Conservation (phyloP, 2,329 filamentous ascomycete genomes). For the Elsinoe necatrix region DNA sequence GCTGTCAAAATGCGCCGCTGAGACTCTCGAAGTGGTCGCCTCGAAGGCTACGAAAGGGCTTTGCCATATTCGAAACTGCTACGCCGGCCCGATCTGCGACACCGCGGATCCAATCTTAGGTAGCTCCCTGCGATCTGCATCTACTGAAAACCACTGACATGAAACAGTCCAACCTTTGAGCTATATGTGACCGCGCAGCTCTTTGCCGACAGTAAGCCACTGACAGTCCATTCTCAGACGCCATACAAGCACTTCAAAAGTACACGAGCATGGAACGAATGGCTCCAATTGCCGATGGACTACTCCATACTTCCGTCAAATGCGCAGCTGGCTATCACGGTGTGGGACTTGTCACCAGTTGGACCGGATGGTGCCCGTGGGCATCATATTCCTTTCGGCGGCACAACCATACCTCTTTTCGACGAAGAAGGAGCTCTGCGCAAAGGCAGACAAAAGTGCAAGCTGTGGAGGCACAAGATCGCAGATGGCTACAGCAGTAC, state of each 20-base stretch:
- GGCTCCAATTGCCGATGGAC: slow-evolving; percentile 78
- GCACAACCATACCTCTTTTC: slow-evolving; percentile 86
- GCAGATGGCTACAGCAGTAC: slow-evolving; percentile 80
- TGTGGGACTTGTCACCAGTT: slow-evolving; percentile 87
- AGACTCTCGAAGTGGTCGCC: slow-evolving; percentile 50
- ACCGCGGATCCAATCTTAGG: slow-evolving; percentile 80
- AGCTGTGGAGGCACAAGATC: slow-evolving; percentile 68
- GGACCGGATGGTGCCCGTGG: slow-evolving; percentile 60
- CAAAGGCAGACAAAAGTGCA: slow-evolving; percentile 87
- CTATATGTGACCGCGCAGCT: slow-evolving; percentile 88
- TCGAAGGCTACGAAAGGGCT: slow-evolving; percentile 70
- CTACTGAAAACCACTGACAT: slow-evolving; percentile 14
- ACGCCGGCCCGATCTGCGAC: slow-evolving; percentile 67
- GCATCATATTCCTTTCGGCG: slow-evolving; percentile 84
- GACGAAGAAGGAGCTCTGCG: slow-evolving; percentile 84
- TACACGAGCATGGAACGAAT: slow-evolving; percentile 79
- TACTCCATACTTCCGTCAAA: slow-evolving; percentile 76
- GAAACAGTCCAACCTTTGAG: slow-evolving; percentile 64
- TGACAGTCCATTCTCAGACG: slow-evolving; percentile 87
- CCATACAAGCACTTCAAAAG: slow-evolving; percentile 84
- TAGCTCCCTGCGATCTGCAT: slow-evolving; percentile 27
- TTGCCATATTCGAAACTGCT: slow-evolving; percentile 71
- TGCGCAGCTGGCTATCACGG: slow-evolving; percentile 78
- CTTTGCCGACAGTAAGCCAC: slow-evolving; percentile 90
- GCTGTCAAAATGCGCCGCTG: slow-evolving; percentile 13